These are phyloP conservation scores for Aspergillus sclerotioniger DNA, from an alignment of 495 filamentous ascomycete genomes.

Conservation along the genomic window DNA sequence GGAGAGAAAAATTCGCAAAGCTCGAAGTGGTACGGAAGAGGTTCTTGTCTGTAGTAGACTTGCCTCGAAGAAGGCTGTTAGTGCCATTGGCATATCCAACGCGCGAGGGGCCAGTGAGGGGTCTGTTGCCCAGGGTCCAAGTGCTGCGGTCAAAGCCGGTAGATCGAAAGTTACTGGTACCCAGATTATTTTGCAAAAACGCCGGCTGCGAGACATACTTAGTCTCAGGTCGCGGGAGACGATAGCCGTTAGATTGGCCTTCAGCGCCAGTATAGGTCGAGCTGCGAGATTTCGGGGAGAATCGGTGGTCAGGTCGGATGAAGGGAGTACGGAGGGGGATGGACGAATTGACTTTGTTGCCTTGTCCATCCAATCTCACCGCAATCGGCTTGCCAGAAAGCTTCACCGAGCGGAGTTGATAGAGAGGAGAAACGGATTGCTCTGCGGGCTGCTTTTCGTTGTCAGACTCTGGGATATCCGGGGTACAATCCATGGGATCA, in stretches of 20 bases:
- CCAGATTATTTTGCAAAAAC: not conserved
- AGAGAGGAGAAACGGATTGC: not conserved
- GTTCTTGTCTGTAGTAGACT: not conserved
- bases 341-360: not conserved
- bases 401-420: not conserved
- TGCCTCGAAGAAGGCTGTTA: not conserved
- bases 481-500: constrained; percentile 22
- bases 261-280: not conserved
- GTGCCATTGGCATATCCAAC: no score
- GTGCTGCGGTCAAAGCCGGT: not conserved
- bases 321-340: not conserved
- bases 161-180: not conserved
- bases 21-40: not conserved
- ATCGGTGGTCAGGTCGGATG: constrained; percentile 7
- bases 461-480: not conserved
- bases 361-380: not conserved
- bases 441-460: not conserved
- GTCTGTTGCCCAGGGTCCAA: not conserved
- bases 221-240: not conserved
- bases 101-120: not conserved
- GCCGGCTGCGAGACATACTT: not conserved
- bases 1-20: not conserved
- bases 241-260: no score
- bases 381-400: not conserved
- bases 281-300: constrained; percentile 12